Evolutionary conservation across 73 alveolate genomes (phyloP).

Genomic region (Uronychia binucleata): DNA sequence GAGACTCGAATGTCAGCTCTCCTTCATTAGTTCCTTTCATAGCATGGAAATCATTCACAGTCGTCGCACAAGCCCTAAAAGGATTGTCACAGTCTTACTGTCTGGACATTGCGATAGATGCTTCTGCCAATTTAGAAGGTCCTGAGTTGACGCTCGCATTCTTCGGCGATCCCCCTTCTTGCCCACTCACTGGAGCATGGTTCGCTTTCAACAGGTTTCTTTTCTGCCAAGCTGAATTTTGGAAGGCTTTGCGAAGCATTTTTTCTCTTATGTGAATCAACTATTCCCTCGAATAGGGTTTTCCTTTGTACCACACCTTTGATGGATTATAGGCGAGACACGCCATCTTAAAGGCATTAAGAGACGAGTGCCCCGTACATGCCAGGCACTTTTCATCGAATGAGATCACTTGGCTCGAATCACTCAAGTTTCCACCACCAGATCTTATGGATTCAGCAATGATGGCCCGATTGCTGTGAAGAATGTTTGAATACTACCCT

Average conservation of each 20-base stretch:
- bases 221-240: neutral
- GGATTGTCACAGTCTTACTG: too few relatives aligned
- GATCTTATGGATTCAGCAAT: neutral
- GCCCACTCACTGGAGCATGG: neutral
- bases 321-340: constrained; percentile 11
- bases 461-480: too few relatives aligned
- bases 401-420: neutral
- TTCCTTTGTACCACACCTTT: constrained; percentile 8
- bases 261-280: neutral
- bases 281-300: neutral
- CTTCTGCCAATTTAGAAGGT: neutral
- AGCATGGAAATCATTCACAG: neutral
- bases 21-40: neutral
- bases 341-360: constrained; percentile 12
- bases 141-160: neutral
- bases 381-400: neutral
- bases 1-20: neutral
- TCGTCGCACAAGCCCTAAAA: neutral
- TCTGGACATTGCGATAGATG: neutral
- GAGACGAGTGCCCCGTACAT: neutral
- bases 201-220: too few relatives aligned
- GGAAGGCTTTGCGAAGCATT: neutral
- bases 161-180: neutral
- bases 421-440: neutral
- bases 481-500: too few relatives aligned